A percentile compares a stretch with the other conserved stretches of the same genome.
phyloP scores from a whole-genome alignment of 2,329 filamentous ascomycete species.

The Pseudogymnoascus sp. region DNA sequence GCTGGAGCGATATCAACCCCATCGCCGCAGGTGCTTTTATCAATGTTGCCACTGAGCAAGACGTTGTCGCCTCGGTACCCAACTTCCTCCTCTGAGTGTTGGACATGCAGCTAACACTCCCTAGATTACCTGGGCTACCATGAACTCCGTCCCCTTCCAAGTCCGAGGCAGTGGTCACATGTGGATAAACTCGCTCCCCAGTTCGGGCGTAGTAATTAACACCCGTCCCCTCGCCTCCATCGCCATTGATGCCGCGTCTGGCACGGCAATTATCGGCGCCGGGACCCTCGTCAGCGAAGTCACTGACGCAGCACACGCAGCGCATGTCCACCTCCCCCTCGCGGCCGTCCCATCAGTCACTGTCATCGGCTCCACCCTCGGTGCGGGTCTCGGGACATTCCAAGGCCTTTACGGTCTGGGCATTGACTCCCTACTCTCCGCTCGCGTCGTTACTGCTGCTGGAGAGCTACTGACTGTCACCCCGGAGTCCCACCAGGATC shows the following conservation, averaged over 20 bases:
- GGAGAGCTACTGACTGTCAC: slow-evolving; percentile 16
- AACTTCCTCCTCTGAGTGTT: background rate
- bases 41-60: background rate
- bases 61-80: background rate
- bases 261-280: background rate
- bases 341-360: background rate
- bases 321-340: background rate
- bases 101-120: background rate
- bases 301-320: background rate
- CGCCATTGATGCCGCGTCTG: background rate
- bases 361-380: slow-evolving; percentile 18
- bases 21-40: background rate
- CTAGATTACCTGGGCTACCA: background rate
- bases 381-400: slow-evolving; percentile 41
- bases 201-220: background rate
- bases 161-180: background rate
- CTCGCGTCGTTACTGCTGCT: slow-evolving; percentile 18
- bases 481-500: slow-evolving; percentile 13
- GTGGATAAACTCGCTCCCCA: background rate
- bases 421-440: slow-evolving; percentile 19
- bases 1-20: background rate
- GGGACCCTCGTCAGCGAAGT: background rate
- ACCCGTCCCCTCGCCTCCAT: background rate
- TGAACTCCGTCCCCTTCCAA: background rate
- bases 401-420: slow-evolving; percentile 30